A percentile compares a stretch with the other conserved stretches of the same genome.
Conservation (phyloP, 2,329 filamentous ascomycete species). For the Alternaria sp. region DNA sequence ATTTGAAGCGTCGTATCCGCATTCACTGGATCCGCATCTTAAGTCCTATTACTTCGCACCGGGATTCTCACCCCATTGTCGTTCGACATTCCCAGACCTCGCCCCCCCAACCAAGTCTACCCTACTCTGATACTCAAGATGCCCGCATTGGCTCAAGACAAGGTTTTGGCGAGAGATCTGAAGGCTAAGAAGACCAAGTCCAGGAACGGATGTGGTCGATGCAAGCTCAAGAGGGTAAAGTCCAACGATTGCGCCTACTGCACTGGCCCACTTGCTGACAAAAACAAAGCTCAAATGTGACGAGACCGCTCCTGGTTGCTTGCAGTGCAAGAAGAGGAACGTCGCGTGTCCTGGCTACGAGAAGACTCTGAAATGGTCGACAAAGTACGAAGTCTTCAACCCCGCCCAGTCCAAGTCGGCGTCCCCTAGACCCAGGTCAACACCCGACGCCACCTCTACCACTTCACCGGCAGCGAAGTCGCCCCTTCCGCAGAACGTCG, state of each 20-base stretch:
- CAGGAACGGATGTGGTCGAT: conserved; percentile 44
- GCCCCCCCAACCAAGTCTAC: conserved; percentile 3
- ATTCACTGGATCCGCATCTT: conserved; percentile 26
- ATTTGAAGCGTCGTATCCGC: conserved; percentile 23
- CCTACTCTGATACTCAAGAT: conserved; percentile 25
- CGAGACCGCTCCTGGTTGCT: conserved; percentile 51
- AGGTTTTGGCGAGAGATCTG: conserved; percentile 31
- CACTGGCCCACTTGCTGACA: conserved; percentile 21
- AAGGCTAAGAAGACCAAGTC: conserved; percentile 46
- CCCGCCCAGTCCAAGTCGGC: conserved; percentile 36
- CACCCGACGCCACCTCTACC: conserved; percentile 13
- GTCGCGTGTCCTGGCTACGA: conserved; percentile 56
- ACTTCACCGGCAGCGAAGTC: conserved; percentile 11
- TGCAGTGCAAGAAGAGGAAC: conserved; percentile 53
- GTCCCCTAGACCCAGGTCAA: conserved; percentile 19
- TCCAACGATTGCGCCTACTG: not conserved
- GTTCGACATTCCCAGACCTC: conserved; percentile 22
- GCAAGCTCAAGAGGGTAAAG: conserved; percentile 45
- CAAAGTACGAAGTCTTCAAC: conserved; percentile 56
- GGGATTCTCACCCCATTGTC: conserved; percentile 27
- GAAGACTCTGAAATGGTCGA: conserved; percentile 56
- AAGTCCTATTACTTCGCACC: conserved; percentile 20
- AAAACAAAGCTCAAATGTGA: conserved; percentile 52
- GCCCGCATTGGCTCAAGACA: conserved; percentile 39
- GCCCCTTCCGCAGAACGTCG: conserved; percentile 38